Evolutionary conservation across 2,329 filamentous ascomycete genomes (phyloP), one percentile per base, ranked within the genome.

Genomic region (Alternaria panax): DNA sequence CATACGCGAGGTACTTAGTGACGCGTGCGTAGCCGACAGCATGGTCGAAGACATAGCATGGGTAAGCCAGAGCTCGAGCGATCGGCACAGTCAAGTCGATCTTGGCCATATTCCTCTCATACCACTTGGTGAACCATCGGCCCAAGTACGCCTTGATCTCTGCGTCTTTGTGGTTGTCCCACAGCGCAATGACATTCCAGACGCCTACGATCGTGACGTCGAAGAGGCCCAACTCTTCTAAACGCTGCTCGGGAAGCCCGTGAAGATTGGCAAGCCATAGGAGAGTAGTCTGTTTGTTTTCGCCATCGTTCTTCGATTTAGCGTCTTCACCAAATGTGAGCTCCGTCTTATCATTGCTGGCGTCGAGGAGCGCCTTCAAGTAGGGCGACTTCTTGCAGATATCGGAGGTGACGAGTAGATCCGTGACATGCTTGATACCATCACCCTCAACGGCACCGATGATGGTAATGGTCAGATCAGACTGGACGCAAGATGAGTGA

Each of bases 1-100:
- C 59, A 66, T 79, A 78, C 2, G 67, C 75, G 1, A 78, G 63
- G n/a, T 57, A 71, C 58, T 69, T 72, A 0, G 74, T 78, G 4
- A 68, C 63, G 0, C 43, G 42, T 0, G 62, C 59, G 38, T 76
- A 78, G 2, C 67, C 76, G 3, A 54, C 18, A 6, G 68, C 67
- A 54, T 76, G 64, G 27, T 75, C 66, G 63, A 78, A 77, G 2
- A 59, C 32, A 25, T 67, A 66, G 53, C 68, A 71, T 0, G 76
- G 75, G n/a, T 72, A 69, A 1, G 73, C 65, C 1, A 76, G 53
- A 18, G 46, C 51, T 22, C 50, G 57, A 8, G 63, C 65, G 7
- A 18, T 34, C 18, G 59, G 34, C 4, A 62, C 30, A 5, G 43
- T 57, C 14, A 67, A 32, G 6, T 57, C 30, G 14, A 20, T 14